Evolutionary conservation across 1,139 yeast species (phyloP), one percentile per base, ranked within the genome.

Genomic region (Scheffersomyces titani): DNA sequence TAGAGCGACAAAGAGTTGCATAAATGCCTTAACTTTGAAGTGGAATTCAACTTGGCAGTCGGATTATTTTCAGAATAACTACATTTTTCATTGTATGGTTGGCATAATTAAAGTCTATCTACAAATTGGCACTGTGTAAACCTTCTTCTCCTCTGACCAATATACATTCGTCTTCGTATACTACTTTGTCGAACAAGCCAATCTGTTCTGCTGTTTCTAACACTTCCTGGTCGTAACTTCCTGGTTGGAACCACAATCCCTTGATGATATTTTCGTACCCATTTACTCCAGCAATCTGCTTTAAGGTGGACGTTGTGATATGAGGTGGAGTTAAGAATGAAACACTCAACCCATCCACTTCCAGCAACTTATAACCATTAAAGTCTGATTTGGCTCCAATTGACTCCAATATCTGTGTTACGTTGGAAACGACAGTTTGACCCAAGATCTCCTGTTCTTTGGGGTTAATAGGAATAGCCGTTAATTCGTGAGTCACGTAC

Each of bases 181-280:
- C 81, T 1, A 81, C 79, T 47, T 71, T 65, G 0, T 85, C 85
- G 7, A 70, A 67, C 44, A 81, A 65, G 1, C 83, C 83, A 30
- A 80, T 65, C 24, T 68, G 64, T 40, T 73, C 70, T 3, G 79
- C 80, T 20, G 66, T 65, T 1, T 78, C 76, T 52, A 89, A 70
- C 3, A 86, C 87, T n/a, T 74, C 78, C 7, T 71, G 69, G 63
- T 88, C 86, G 61, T 82, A 89, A 45, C 91, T 82, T 0, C 96
- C 96, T 0, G 96, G 96, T 67, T 90, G 97, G 61, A 89, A 86
- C 97, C 97, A 90, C 36, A 89, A 74, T 0, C 88, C 87, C 62
- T 82, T 82, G 36, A 90, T 74, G 1, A 72, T 59, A 9, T 62
- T 62, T 54, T 69, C 61, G 64, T 70, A 74, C 2, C 75, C 72